Conservation (phyloP, 2,329 filamentous ascomycete species). For the Aspergillus sclerotialis region DNA sequence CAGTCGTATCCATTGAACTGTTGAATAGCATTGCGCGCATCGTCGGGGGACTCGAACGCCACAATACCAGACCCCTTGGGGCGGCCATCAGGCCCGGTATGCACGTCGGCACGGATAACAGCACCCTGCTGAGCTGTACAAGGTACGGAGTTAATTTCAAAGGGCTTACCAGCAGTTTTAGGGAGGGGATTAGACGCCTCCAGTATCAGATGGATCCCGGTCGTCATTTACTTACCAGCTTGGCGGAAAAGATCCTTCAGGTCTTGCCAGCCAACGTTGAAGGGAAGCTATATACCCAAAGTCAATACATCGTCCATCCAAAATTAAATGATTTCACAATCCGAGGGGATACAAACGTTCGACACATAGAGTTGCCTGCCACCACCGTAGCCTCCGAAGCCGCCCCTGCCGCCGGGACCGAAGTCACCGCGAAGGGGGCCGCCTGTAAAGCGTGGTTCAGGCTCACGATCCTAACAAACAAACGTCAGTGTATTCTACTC, state of each 20-base stretch:
- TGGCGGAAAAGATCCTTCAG: conserved; percentile 97
- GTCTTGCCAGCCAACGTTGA: conserved; percentile 97
- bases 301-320: conserved; percentile 24
- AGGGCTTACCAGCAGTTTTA: conserved; percentile 4
- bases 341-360: conserved; percentile 69
- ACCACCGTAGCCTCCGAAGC: conserved; percentile 48
- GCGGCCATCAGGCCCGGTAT: conserved; percentile 81
- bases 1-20: conserved; percentile 99
- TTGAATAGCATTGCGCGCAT: conserved; percentile 90
- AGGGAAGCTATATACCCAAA: conserved; percentile 66
- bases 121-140: conserved; percentile 52
- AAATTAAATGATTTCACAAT: conserved; percentile 1
- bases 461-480: conserved; percentile 76
- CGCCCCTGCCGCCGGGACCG: conserved; percentile 47
- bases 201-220: conserved; percentile 7
- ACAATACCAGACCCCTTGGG: conserved; percentile 97
- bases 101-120: conserved; percentile 92
- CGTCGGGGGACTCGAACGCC: conserved; percentile 88
- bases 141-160: conserved; percentile 22
- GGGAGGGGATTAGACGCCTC: conserved; percentile 6
- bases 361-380: conserved; percentile 93
- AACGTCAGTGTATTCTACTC: conserved; percentile 4
- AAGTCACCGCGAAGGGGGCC: conserved; percentile 61
- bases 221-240: conserved; percentile 63
- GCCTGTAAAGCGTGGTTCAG: conserved; percentile 90